Conservation (phyloP, 83 land plant genomes). For the Diphasiastrum complanatum region DNA sequence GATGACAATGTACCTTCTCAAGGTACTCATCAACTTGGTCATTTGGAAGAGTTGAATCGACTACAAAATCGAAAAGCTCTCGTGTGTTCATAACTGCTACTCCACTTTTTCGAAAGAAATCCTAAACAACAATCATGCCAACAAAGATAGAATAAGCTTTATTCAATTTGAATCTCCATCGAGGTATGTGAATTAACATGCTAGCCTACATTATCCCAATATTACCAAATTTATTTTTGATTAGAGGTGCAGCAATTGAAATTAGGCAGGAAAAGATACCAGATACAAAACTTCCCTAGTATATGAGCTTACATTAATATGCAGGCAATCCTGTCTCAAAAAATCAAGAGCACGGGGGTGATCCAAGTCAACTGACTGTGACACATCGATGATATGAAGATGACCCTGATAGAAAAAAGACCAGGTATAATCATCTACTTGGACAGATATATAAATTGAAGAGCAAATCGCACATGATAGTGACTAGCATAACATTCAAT, state of each 20-base stretch:
- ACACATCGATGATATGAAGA: slow-evolving; percentile 88
- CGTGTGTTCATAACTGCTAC: slow-evolving; percentile 85
- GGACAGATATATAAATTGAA: background rate
- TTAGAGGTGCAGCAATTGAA: background rate
- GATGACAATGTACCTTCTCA: slow-evolving; percentile 52
- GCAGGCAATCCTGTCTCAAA: slow-evolving; percentile 75
- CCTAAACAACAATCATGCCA: slow-evolving; percentile 46
- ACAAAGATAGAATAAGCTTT: no score
- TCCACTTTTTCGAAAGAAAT: slow-evolving; percentile 78
- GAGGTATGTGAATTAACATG: slow-evolving; percentile 5
- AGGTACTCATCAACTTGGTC: slow-evolving; percentile 69
- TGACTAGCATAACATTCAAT: background rate
- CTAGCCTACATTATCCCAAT: background rate
- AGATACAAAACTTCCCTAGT: background rate
- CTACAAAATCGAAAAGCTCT: slow-evolving; percentile 88
- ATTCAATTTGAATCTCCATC: no score
- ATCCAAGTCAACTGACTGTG: slow-evolving; percentile 94
- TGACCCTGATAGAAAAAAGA: slow-evolving; percentile 59
- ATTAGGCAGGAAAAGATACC: background rate
- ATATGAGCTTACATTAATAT: slow-evolving; percentile 64
- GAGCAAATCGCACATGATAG: background rate
- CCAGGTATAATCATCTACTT: background rate
- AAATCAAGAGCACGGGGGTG: slow-evolving; percentile 92
- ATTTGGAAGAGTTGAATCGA: slow-evolving; percentile 74
- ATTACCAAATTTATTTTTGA: slow-evolving; percentile 1